Evolutionary conservation across 495 filamentous ascomycete species (phyloP).

Genomic region (Bacidia gigantensis): DNA sequence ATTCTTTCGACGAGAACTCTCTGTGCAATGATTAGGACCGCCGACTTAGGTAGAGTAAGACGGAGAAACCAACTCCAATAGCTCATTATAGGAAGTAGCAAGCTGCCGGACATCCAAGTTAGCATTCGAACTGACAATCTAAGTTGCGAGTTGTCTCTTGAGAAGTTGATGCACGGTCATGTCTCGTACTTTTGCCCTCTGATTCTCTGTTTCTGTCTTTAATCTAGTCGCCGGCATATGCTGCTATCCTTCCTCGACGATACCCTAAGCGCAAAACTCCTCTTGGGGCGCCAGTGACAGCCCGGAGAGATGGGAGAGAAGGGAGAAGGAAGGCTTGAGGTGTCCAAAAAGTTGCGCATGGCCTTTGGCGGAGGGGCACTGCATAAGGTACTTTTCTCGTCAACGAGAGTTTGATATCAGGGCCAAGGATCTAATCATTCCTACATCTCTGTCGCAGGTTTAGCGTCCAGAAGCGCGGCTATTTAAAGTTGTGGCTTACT

Average conservation of each 20-base stretch:
- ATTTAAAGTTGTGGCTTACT: background rate
- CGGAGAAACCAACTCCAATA: slow-evolving; percentile 61
- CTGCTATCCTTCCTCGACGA: background rate
- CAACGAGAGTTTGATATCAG: background rate
- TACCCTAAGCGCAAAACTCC: background rate
- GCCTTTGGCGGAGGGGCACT: background rate
- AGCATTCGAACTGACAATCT: background rate
- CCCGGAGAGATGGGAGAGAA: background rate
- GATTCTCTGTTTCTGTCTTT: slow-evolving; percentile 79
- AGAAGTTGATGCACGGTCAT: background rate
- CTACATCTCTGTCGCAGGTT: background rate
- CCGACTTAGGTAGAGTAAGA: background rate
- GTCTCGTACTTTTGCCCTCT: slow-evolving; percentile 73
- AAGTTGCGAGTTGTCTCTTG: background rate
- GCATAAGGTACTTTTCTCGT: background rate
- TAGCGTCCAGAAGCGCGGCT: background rate
- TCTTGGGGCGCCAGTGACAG: background rate
- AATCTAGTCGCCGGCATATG: slow-evolving; percentile 48
- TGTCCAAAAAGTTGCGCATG: background rate
- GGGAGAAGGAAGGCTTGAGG: background rate
- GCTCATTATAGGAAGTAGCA: slow-evolving; percentile 88
- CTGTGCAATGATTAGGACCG: slow-evolving; percentile 31
- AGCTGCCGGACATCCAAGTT: slow-evolving; percentile 42
- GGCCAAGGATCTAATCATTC: too few species aligned
- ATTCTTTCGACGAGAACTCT: slow-evolving; percentile 87